Base-by-base conservation (phyloP, 805 yeast genomes). In the Yamadazyma laniorum region DNA sequence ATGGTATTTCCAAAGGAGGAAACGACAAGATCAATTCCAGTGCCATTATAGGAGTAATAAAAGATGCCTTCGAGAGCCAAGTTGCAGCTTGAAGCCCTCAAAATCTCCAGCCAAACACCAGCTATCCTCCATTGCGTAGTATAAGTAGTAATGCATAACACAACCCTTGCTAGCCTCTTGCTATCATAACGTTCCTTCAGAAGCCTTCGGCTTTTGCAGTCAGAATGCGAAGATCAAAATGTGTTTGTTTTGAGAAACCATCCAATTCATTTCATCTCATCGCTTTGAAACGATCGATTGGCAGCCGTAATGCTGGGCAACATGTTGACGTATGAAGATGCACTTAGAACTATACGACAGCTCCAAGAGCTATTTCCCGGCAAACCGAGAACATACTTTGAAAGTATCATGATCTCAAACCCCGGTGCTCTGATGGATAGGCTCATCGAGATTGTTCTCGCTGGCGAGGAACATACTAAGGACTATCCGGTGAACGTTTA, bases 1-100 rank as follows among this genome's bases (percentile, higher is more conserved):
- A 90, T 59, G 83, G 95, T 1, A 82, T 93, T 25, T 80, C 95
- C 13, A 81, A 79, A 57, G 99, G 99, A 7, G 97, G 98, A 2
- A 85, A 81, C 55, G 96, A 90, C 43, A 85, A 82, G 58, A 76
- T 93, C 22, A 97, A 91, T 55, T 77, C 87, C 30, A 85, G 93
- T 53, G 97, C 96, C 2, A 80, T 85, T 37, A 82, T 93, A 39
- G 96, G 96, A 0, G 87, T 82, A 5, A 79, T 93, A 23, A 90
- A 89, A 59, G 64, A 64, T 12, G 82, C 86, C 0, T 60, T 82
- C 63, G 84, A 79, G 30, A 30, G 23, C 14, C 34, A 31, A 15
- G 34, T 26, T 7, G 14, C n/a, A n/a, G n/a, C n/a, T n/a, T n/a
- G n/a, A n/a, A n/a, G n/a, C n/a, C n/a, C n/a, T n/a, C n/a, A n/a